Evolutionary conservation across 192 early-diverging fungal species (phyloP), one percentile per base, ranked within the genome.

Genomic region (Backusella sp.): DNA sequence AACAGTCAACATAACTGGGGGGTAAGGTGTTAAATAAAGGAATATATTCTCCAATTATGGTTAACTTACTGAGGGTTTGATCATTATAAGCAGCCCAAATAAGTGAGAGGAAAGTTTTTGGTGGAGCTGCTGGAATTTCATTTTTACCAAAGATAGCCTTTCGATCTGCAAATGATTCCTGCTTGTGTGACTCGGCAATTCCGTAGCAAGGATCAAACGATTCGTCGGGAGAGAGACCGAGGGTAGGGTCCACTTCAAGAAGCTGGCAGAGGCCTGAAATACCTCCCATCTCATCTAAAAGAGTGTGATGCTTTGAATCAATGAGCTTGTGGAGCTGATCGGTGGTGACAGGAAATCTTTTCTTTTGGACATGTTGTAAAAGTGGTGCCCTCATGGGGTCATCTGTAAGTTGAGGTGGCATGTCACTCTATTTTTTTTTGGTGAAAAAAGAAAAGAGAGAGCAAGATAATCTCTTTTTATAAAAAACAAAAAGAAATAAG

Each of bases 61-160:
- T 49, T 26, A 70, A 70, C 84, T 52, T 88, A 88, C 85, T 83
- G 37, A 94, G 84, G 5, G 91, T 94, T 72, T 86, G 89, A 81
- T 94, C 92, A 53, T 92, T 87, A 79, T 90, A 94, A 28, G 90
- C 89, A 9, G 80, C 81, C 73, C 74, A 78, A 66, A 94, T 69
- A 41, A 92, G 77, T 39, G 84, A 77, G 37, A 85, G 80, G 71
- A 94, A 90, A 34, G 89, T 84, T 52, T 87, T 87, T 23, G 79
- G 73, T 32, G 76, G 74, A 6, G 81, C 79, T 73, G 90, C 82
- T 34, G 92, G 90, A 66, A 94, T 70, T n/a, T 82, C 84, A 56
- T 88, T 89, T 39, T 72, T 72, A 49, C 86, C 88, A 84, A 80
- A 89, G 39, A 69, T 67, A 23, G 74, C 66, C 44, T 77, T 79